Base-by-base conservation (phyloP, 306 rosid genomes). In the Mimosa bimucronata region DNA sequence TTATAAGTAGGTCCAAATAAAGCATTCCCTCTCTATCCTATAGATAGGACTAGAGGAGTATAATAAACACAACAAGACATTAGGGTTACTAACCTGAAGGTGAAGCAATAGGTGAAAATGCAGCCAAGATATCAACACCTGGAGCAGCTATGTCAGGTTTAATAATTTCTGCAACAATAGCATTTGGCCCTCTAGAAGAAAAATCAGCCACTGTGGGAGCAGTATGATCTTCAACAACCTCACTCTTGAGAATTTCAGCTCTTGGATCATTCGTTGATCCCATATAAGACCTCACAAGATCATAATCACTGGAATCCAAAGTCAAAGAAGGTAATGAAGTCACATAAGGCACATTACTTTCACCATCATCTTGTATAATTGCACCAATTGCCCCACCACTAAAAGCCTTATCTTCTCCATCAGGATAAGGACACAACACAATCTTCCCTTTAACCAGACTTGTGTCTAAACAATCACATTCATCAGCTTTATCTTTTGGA, bases 181-280 rank as follows among this genome's bases (percentile, higher is more conserved):
- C 0, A 46, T 86, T 84, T 6, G 88, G 88, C 29, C 89, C 89
- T 2, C 80, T 71, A 2, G 87, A 72, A 61, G 91, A 88, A 41
- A 70, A 83, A 0, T 18, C 9, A 6, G 84, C 87, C 2, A 62
- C 78, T 1, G 0, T 12, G 0, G 84, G 86, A 48, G 91, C 84
- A 13, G 40, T 37, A 13, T 18, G 5, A 21, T 62, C 68, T 29
- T 45, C 25, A 4, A 30, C 37, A 15, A 9, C 28, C 23, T 60
- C 66, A 72, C 83, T 62, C 66, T 75, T 68, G 0, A 79, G 28
- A 64, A 70, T 48, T 37, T 25, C 69, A n/a, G 71, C 83, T 13
- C 9, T 12, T 46, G 72, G 77, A 19, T 71, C 21, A 4, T 58
- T 9, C 6, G 29, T 61, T 45, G 77, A 71, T 29, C 41, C 50